phyloP scores from a whole-genome alignment of 108 stramenopile genomes.

The Skeletonema potamos region DNA sequence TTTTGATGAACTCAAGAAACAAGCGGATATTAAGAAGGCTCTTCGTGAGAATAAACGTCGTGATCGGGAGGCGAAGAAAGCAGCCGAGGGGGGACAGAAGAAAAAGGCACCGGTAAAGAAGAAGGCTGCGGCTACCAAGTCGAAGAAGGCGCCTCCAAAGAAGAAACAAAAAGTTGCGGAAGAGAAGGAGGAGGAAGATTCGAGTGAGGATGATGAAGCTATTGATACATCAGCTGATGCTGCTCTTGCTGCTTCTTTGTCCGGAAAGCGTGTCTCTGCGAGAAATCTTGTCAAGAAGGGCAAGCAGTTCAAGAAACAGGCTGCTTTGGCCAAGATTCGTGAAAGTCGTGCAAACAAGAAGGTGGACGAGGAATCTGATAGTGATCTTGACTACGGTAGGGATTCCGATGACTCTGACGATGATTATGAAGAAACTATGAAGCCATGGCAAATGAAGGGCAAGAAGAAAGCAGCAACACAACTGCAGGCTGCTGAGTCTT shows the following conservation, averaged over 20 bases:
- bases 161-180: slow-evolving; percentile 60
- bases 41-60: slow-evolving; percentile 58
- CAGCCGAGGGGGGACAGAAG: slow-evolving; percentile 42
- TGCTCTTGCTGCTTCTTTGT: slow-evolving; percentile 58
- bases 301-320: slow-evolving; percentile 71
- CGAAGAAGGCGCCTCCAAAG: slow-evolving; percentile 27
- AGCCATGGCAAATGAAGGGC: slow-evolving; percentile 78
- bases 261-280: slow-evolving; percentile 62
- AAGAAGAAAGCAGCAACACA: slow-evolving; percentile 34
- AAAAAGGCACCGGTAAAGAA: slow-evolving; percentile 39
- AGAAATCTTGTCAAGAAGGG: slow-evolving; percentile 74
- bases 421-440: slow-evolving; percentile 61
- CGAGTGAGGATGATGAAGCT: slow-evolving; percentile 21
- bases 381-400: slow-evolving; percentile 74
- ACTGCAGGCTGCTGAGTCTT: slow-evolving; percentile 31
- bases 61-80: slow-evolving; percentile 42
- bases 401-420: slow-evolving; percentile 85
- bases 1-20: slow-evolving; percentile 84
- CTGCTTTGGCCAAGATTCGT: slow-evolving; percentile 74
- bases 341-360: slow-evolving; percentile 61
- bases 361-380: slow-evolving; percentile 55
- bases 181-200: slow-evolving; percentile 36
- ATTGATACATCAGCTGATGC: slow-evolving; percentile 62
- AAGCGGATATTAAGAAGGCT: slow-evolving; percentile 85
- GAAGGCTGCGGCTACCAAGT: slow-evolving; percentile 19